Evolutionary conservation across 495 filamentous ascomycete genomes (phyloP), one percentile per base, ranked within the genome.

Genomic region (Podospora didyma): DNA sequence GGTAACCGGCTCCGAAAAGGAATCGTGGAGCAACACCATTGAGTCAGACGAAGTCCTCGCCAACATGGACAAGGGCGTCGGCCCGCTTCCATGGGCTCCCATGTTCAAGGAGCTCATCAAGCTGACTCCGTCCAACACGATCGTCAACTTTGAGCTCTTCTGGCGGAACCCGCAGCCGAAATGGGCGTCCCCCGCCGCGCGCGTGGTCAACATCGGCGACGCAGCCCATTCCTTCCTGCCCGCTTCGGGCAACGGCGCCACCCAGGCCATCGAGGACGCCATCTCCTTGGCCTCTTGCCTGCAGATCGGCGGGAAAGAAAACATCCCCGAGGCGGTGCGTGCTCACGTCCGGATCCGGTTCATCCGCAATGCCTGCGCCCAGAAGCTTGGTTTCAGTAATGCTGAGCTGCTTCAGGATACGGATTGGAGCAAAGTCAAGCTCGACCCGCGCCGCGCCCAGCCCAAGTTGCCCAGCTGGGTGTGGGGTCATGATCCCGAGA

Each of bases 191-290:
- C 71, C 75, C 11, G 74, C 76, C 4, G 82, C 75, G n/a, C 79
- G 79, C 10, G 82, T 87, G 3, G 75, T 82, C 35, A 74, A 85
- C 44, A 72, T 89, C 45, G 87, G 86, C 20, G 87, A 89, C 56
- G 77, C 82, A 0, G 86, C 87, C 12, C 87, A 90, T 69, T 82
- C 86, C 16, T 88, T 87, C 66, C 71, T 89, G 10, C 86, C 86
- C 0, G 83, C 85, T 1, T 84, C 80, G 1, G 80, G 79, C 9
- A 84, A 87, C 56, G 87, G 86, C 3, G 86, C 82, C 7, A 87
- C 84, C 6, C 86, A 87, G 61, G 86, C 87, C 0, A 82, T 90
- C 55, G 87, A 90, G 57, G 87, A 89, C 60, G 86, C 79, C 17
- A 76, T 86, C 39, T 82, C 80, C 1, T 64, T 89, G 2, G 85